A percentile compares a stretch with the other conserved stretches of the same genome.
Evolutionary conservation across 768 basidiomycete genomes (phyloP).

Genomic region (Paxillus rubicundulus): DNA sequence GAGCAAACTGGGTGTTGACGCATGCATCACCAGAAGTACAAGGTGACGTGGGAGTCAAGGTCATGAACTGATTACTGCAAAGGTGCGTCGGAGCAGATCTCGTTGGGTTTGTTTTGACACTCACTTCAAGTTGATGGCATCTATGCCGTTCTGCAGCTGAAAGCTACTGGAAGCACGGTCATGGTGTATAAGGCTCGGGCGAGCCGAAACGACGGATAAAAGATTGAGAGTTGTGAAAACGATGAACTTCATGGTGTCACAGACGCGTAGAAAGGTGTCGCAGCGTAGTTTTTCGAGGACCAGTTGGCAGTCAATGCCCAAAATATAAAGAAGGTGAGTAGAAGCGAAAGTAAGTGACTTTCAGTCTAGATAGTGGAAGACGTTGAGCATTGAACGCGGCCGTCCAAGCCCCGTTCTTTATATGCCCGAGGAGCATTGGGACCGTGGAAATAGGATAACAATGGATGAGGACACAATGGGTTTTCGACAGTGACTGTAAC

Average conservation of each 20-base stretch:
- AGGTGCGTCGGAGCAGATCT: slow-evolving; percentile 1
- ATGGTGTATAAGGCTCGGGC: slow-evolving; percentile 34
- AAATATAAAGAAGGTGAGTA: slow-evolving; percentile 8
- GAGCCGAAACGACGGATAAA: slow-evolving; percentile 31
- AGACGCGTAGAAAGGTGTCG: slow-evolving; percentile 6
- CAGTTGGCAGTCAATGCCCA: slow-evolving; percentile 26
- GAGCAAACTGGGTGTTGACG: slow-evolving; percentile 47
- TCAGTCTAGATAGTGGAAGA: slow-evolving; percentile 19
- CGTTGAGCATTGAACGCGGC: background rate
- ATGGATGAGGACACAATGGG: slow-evolving; percentile 11
- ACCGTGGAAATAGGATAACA: slow-evolving; percentile 16
- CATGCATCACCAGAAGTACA: slow-evolving; percentile 46
- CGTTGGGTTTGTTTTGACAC: slow-evolving; percentile 2
- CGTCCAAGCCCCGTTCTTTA: slow-evolving; percentile 11
- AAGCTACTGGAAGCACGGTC: slow-evolving; percentile 22
- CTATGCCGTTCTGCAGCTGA: slow-evolving; percentile 41
- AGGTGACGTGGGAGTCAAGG: slow-evolving; percentile 30
- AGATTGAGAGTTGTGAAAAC: slow-evolving; percentile 34
- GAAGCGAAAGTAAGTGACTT: slow-evolving; percentile 25
- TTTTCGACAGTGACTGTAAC: background rate
- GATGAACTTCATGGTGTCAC: slow-evolving; percentile 38
- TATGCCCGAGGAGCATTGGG: slow-evolving; percentile 3
- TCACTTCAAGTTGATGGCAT: slow-evolving; percentile 42
- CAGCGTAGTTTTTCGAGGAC: slow-evolving; percentile 2
- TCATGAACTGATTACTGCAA: slow-evolving; percentile 20